Base-by-base conservation (phyloP, 1,139 yeast genomes). In the Yamadazyma membranifaciens region DNA sequence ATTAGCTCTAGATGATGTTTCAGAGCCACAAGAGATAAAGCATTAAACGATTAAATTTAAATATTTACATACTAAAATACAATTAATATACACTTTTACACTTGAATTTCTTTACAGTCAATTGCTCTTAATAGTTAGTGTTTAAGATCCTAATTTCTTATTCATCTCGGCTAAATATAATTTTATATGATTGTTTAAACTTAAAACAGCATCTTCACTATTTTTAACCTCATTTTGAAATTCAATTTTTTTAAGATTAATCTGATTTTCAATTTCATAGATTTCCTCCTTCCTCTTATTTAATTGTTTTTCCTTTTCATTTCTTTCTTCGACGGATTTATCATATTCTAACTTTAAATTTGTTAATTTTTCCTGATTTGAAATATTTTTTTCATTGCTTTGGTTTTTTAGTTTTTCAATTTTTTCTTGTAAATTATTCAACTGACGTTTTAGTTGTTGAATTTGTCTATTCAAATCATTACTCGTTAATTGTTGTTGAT, bases 161-260 rank as follows among this genome's bases (percentile, higher is more conserved):
- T 42, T 48, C 55, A 52, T 52, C 39, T 52, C 56, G 1, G 48
- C 40, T 28, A 52, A 43, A 26, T 50, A 50, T 17, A 48, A 36
- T 31, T 40, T 47, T 26, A 48, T 41, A 35, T 48, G 52, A 9
- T 51, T 40, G 36, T 50, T 50, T 43, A 84, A 65, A 44, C 74
- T 69, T 28, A 75, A 75, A 31, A 81, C 68, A 49, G 81, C 85
- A 38, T 69, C 55, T 41, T 74, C 77, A 9, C 81, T 73, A 31
- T 70, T 76, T 43, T 75, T 69, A 43, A 73, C 70, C 48, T 84
- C 91, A 34, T 57, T 58, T 44, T 80, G 81, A 45, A 75, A 75
- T 15, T 71, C 73, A 31, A 60, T 60, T 45, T 67, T 63, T 52
- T 73, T 54, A 17, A 65, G 66, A 15, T 60, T 57, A 49, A 78